Evolutionary conservation across 805 yeast genomes (phyloP), one percentile per base, ranked within the genome.

Genomic region (Diddensiella santjacobensis): DNA sequence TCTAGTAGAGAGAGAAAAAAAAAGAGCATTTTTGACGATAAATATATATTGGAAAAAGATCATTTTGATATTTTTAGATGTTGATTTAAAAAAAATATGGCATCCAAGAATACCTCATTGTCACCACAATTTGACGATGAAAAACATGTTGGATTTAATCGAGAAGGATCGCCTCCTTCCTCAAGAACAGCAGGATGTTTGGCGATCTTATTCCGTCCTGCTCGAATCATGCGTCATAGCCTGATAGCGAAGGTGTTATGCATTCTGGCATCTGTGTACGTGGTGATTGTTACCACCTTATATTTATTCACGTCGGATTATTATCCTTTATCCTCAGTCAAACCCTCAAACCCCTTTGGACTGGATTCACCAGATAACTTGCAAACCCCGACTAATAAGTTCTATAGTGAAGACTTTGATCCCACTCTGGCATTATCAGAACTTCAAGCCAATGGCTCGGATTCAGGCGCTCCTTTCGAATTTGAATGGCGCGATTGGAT

Each of bases 401-500:
- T 19, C 33, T 36, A 41, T 37, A 20, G 18, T 18, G 38, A 47
- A 3, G 53, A 37, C 10, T 49, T 49, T 42, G 51, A 51, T 23
- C 52, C 51, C 4, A 22, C 29, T 4, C 15, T 19, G 4, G 56
- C 51, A 4, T 46, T 41, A n/a, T 35, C 15, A 15, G 10, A 15
- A 6, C 33, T 50, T 33, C 30, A 36, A 19, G 36, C 22, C 30
- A 42, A 36, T 10, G 10, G 43, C 13, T 15, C 13, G 4, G 31
- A 8, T 26, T 19, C 51, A 3, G 48, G 22, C 22, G 42, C 40
- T n/a, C n/a, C 17, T 19, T 31, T 40, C 40, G 41, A 22, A n/a
- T 62, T 63, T 43, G 49, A 55, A 29, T 63, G 67, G 67, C 19
- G 49, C 11, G 56, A 61, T 42, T 62, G 65, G 65, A 33, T 63